Base-by-base conservation (phyloP, 2,329 filamentous ascomycete species). In the Neofusicoccum laricinum region DNA sequence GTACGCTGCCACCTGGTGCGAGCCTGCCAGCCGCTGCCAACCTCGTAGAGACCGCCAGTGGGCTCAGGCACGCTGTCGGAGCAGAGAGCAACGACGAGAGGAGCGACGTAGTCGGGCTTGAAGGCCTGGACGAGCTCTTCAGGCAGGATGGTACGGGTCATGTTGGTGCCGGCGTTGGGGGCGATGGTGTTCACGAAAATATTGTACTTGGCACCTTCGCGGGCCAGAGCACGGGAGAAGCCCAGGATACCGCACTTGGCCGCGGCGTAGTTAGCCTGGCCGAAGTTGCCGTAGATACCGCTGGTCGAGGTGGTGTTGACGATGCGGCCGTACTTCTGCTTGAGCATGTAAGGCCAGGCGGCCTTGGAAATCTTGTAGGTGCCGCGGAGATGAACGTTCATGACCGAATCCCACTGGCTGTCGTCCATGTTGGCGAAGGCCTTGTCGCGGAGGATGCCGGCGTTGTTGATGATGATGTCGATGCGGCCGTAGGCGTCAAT, bases 201-300 rank as follows among this genome's bases (percentile, higher is more conserved):
- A 84, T 97, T 97, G 85, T 99, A 93, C 84, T 98, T 98, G 75
- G 86, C 86, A 72, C 95, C 95, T 81, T 99, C 95, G 57, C 95
- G 85, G 59, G 95, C 95, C 63, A 99, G 86, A 58, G 95, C 92
- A 71, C 93, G 91, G 45, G 93, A 97, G 84, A 99, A 92, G 67
- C 95, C 95, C 46, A 99, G 89, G 69, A 99, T 98, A 80, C 92
- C 95, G 70, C 68, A 76, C 69, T 78, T 79, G 45, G 80, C 75
- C 51, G 94, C 92, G 67, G 95, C 86, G 79, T 99, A 99, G 85
- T 99, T 99, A 73, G 94, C 92, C 81, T 99, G 95, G 68, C 95
- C 95, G 77, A 99, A 99, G 86, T 97, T 99, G 71, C 95, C 95
- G 77, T 99, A 99, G 78, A 99, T 96, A 79, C 95, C 95, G 71